These are phyloP conservation scores for Favolaschia claudopus DNA, from an alignment of 768 basidiomycete species.

Conservation along the genomic window DNA sequence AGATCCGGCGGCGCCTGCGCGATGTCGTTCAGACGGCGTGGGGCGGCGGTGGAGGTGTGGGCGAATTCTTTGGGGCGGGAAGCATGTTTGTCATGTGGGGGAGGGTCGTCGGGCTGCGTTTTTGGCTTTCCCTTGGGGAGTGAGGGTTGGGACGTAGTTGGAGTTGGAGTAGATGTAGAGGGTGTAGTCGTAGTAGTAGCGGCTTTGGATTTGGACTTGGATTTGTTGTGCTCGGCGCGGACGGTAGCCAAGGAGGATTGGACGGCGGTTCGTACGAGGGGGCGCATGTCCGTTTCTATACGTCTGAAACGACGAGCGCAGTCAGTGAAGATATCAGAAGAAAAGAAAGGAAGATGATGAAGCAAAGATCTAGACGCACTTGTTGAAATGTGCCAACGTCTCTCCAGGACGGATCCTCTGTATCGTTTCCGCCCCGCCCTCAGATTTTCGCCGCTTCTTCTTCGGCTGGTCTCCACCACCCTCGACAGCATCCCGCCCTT, in stretches of 20 bases:
- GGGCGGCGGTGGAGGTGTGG: conserved; percentile 43
- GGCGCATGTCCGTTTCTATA: conserved; percentile 78
- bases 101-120: conserved; percentile 34
- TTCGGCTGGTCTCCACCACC: conserved; percentile 28
- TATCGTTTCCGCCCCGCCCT: conserved; percentile 36
- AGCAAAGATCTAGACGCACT: conserved; percentile 57
- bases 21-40: conserved; percentile 75
- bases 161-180: too few species aligned
- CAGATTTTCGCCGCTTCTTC: conserved; percentile 23
- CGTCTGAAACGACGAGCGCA: conserved; percentile 59
- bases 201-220: too few species aligned
- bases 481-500: conserved; percentile 23
- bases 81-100: conserved; percentile 25
- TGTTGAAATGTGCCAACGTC: conserved; percentile 78
- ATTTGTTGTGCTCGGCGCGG: conserved; percentile 53
- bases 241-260: conserved; percentile 60
- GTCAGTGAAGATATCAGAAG: background rate
- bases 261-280: conserved; percentile 66
- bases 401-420: conserved; percentile 70
- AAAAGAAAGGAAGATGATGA: background rate
- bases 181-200: too few species aligned
- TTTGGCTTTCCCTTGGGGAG: too few species aligned
- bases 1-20: conserved; percentile 73
- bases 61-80: conserved; percentile 33
- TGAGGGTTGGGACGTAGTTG: too few species aligned